phyloP scores from a whole-genome alignment of 2,329 filamentous ascomycete species.

The Gremmenia infestans region DNA sequence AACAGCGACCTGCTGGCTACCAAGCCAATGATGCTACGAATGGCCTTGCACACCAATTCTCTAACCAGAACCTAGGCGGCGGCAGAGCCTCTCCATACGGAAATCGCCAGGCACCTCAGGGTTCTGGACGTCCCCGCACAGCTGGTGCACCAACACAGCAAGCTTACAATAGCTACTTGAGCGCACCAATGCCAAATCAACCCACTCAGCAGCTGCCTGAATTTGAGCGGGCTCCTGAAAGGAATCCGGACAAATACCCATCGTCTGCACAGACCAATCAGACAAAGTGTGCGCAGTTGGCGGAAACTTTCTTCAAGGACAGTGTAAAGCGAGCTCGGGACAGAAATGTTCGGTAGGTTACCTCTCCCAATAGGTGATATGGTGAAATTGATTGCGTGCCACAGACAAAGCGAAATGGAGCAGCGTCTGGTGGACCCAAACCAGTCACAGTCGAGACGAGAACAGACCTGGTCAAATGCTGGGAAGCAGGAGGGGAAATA shows the following conservation, averaged over 20 bases:
- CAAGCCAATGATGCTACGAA: slow-evolving; percentile 77
- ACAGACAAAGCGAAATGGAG: slow-evolving; percentile 86
- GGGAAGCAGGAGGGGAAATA: slow-evolving; percentile 89
- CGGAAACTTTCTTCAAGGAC: slow-evolving; percentile 95
- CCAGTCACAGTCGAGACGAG: slow-evolving; percentile 70
- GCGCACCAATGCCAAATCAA: slow-evolving; percentile 60
- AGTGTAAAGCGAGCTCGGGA: slow-evolving; percentile 94
- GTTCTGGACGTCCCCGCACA: slow-evolving; percentile 72
- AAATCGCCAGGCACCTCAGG: slow-evolving; percentile 57
- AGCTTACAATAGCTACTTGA: slow-evolving; percentile 61
- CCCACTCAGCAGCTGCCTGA: slow-evolving; percentile 55
- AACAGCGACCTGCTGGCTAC: slow-evolving; percentile 47
- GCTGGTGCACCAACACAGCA: slow-evolving; percentile 65
- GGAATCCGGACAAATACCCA: slow-evolving; percentile 77
- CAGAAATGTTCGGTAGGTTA: slow-evolving; percentile 79
- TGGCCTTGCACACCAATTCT: slow-evolving; percentile 91
- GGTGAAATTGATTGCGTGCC: neutral
- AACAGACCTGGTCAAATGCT: slow-evolving; percentile 78
- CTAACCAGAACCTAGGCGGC: slow-evolving; percentile 80
- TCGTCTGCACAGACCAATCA: slow-evolving; percentile 62
- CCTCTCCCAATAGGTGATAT: neutral
- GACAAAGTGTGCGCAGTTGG: slow-evolving; percentile 64
- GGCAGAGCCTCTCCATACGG: slow-evolving; percentile 66
- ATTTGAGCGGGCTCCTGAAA: slow-evolving; percentile 74
- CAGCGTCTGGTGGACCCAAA: slow-evolving; percentile 74